phyloP scores from a whole-genome alignment of 2,329 filamentous ascomycete species.

The Davidsoniella australis region DNA sequence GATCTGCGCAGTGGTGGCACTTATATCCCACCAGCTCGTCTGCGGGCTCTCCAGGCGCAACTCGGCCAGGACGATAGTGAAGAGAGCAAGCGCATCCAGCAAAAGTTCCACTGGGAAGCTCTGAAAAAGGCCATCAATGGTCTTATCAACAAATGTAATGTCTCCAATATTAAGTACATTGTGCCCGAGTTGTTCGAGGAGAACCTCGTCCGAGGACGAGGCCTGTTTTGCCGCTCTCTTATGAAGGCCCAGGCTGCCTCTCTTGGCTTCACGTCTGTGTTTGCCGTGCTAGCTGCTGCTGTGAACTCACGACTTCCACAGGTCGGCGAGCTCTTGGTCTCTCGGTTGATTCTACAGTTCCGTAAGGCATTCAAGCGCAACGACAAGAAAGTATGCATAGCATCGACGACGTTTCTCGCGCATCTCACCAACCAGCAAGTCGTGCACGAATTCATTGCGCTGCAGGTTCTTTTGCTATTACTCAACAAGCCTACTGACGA shows the following conservation, averaged over 20 bases:
- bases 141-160: slow-evolving; percentile 97
- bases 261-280: slow-evolving; percentile 90
- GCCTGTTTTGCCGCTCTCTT: slow-evolving; percentile 85
- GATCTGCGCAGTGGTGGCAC: slow-evolving; percentile 89
- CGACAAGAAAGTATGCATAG: slow-evolving; percentile 89
- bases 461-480: slow-evolving; percentile 80
- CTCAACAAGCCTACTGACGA: slow-evolving; percentile 94
- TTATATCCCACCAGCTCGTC: slow-evolving; percentile 82
- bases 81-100: slow-evolving; percentile 92
- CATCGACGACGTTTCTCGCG: slow-evolving; percentile 84
- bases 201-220: slow-evolving; percentile 80
- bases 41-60: slow-evolving; percentile 84
- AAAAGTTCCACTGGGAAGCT: slow-evolving; percentile 55
- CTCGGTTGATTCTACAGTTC: slow-evolving; percentile 77
- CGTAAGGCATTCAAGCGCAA: slow-evolving; percentile 91
- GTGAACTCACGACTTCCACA: slow-evolving; percentile 95
- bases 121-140: slow-evolving; percentile 98
- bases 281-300: slow-evolving; percentile 87
- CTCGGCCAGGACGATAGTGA: slow-evolving; percentile 94
- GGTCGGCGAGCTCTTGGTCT: slow-evolving; percentile 79
- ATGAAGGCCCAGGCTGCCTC: slow-evolving; percentile 97
- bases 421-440: slow-evolving; percentile 95
- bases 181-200: slow-evolving; percentile 91
- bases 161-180: slow-evolving; percentile 93
- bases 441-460: slow-evolving; percentile 80